Conservation (phyloP, 192 early-diverging fungal genomes). For the Mortierella alpina region DNA sequence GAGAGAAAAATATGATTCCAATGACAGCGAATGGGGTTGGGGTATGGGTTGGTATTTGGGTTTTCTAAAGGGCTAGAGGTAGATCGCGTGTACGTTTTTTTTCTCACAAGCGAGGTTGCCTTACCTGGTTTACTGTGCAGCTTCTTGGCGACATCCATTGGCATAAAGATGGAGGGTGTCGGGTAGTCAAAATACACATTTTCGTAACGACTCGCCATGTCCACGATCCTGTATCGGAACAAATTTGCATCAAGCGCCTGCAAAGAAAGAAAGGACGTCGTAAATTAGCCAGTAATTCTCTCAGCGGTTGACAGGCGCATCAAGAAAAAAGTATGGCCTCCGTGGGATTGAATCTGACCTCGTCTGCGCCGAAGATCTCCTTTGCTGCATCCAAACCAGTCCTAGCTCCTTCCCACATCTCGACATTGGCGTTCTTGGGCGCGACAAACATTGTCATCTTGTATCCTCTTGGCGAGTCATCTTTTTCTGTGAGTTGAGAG, state of each 20-base stretch:
- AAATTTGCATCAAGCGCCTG: conserved; percentile 47
- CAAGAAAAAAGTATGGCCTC: neutral
- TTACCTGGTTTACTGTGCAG: conserved; percentile 47
- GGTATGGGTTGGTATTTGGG: too few species aligned
- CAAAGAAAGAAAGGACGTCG: neutral
- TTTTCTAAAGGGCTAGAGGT: too few species aligned
- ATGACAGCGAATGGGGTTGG: too few species aligned
- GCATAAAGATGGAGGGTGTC: conserved; percentile 41
- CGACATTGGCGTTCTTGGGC: conserved; percentile 76
- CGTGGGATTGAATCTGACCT: conserved; percentile 55
- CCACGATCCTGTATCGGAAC: conserved; percentile 49
- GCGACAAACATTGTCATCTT: conserved; percentile 89
- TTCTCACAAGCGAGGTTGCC: neutral
- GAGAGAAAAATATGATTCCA: neutral
- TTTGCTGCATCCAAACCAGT: conserved; percentile 83
- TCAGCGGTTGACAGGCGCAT: neutral
- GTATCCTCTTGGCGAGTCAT: conserved; percentile 70
- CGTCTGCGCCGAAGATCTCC: conserved; percentile 85
- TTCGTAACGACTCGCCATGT: conserved; percentile 35
- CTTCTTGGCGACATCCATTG: conserved; percentile 52
- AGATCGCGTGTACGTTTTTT: too few species aligned
- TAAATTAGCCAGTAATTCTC: neutral
- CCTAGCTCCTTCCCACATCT: conserved; percentile 94
- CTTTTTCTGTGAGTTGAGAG: conserved; percentile 51
- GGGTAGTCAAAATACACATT: conserved; percentile 48